Evolutionary conservation across 2,329 filamentous ascomycete species (phyloP).

Genomic region (Lachnum nothofagi): DNA sequence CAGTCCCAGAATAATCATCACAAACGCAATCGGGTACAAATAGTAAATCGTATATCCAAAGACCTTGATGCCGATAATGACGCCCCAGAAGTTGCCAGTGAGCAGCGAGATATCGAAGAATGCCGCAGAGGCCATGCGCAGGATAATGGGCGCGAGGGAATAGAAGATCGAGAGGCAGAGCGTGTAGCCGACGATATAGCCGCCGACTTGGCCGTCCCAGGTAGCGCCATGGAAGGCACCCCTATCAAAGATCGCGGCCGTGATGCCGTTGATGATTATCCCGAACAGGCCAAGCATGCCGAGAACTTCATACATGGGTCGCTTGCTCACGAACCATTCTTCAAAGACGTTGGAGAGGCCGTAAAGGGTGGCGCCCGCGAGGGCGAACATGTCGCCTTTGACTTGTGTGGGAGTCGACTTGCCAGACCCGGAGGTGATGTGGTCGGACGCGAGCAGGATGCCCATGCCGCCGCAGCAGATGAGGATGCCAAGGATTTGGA

Average conservation of each 20-base stretch:
- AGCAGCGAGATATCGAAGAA: slow-evolving; percentile 96
- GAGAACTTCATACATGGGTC: slow-evolving; percentile 87
- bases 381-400: slow-evolving; percentile 88
- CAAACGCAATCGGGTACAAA: slow-evolving; percentile 93
- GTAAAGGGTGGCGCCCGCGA: slow-evolving; percentile 86
- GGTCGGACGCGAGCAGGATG: slow-evolving; percentile 78
- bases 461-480: slow-evolving; percentile 88
- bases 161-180: slow-evolving; percentile 81
- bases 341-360: slow-evolving; percentile 87
- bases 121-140: slow-evolving; percentile 83
- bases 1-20: slow-evolving; percentile 81
- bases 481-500: slow-evolving; percentile 81
- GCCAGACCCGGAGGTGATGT: slow-evolving; percentile 64
- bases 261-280: slow-evolving; percentile 83
- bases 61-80: slow-evolving; percentile 83
- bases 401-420: slow-evolving; percentile 65
- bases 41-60: slow-evolving; percentile 77
- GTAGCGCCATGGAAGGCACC: slow-evolving; percentile 58
- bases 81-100: slow-evolving; percentile 95
- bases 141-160: slow-evolving; percentile 75
- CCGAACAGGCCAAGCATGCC: slow-evolving; percentile 86
- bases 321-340: slow-evolving; percentile 85
- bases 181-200: slow-evolving; percentile 88
- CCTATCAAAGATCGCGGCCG: slow-evolving; percentile 89
- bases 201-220: slow-evolving; percentile 65